These are phyloP conservation scores for Lasiodiplodia theobromae DNA, from an alignment of 2,329 filamentous ascomycete genomes.

Conservation along the genomic window DNA sequence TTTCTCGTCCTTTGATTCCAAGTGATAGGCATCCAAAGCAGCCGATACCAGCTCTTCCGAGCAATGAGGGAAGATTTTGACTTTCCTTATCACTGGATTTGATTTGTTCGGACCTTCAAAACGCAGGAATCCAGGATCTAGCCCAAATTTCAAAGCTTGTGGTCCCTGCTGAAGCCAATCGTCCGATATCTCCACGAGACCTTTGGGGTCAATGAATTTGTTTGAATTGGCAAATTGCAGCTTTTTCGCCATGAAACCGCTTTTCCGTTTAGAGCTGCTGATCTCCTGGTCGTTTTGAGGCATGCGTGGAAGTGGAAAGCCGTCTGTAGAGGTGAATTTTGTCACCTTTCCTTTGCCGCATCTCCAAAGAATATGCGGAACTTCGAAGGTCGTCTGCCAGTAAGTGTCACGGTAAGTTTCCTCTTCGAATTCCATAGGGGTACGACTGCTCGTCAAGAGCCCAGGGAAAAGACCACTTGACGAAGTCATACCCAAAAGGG, in stretches of 20 bases:
- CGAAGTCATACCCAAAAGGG: not conserved
- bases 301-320: accelerated
- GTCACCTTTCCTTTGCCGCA: not conserved
- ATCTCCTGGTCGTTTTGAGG: accelerated
- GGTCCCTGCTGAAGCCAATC: conserved; percentile 28
- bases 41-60: no score
- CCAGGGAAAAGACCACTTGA: not conserved
- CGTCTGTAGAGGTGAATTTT: not conserved
- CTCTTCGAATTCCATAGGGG: not conserved
- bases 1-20: not conserved
- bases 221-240: not conserved
- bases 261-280: accelerated
- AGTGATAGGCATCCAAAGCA: not conserved
- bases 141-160: not conserved
- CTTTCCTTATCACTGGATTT: not conserved
- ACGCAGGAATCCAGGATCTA: not conserved
- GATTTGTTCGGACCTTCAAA: no score
- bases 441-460: not conserved
- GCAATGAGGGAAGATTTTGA: no score
- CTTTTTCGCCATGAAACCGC: not conserved
- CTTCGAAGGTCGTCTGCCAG: conserved; percentile 25
- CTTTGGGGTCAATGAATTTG: conserved; percentile 13
- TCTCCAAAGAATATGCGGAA: conserved; percentile 28
- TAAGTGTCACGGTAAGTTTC: not conserved
- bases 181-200: conserved; percentile 26